These are phyloP conservation scores for Chaetomium olivaceum DNA, from an alignment of 2,329 filamentous ascomycete species.

Conservation along the genomic window DNA sequence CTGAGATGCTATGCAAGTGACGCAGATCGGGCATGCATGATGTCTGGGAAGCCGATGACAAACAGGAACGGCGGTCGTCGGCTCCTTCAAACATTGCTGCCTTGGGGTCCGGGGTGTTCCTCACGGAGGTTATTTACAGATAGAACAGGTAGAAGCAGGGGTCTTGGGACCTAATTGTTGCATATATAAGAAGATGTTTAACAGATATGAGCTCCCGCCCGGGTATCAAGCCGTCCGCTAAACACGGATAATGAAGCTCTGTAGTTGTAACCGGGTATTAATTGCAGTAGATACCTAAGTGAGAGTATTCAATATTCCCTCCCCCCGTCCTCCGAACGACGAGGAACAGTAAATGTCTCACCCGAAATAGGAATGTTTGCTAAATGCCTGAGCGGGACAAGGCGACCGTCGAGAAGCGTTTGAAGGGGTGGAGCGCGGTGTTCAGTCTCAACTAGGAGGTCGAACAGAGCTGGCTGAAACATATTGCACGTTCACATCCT, in stretches of 20 bases:
- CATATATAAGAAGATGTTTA: neutral
- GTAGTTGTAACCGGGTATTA: neutral
- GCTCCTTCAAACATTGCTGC: neutral
- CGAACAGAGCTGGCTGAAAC: neutral
- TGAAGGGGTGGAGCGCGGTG: conserved; percentile 4
- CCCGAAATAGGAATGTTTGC: conserved; percentile 16
- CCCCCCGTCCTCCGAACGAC: neutral
- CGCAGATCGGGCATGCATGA: neutral
- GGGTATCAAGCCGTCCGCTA: neutral
- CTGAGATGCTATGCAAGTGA: neutral
- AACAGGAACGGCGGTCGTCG: neutral
- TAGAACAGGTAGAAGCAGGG: neutral
- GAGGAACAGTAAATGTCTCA: conserved; percentile 23
- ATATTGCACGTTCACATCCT: neutral
- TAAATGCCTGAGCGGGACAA: neutral
- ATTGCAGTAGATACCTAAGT: neutral
- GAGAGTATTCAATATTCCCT: conserved; percentile 1
- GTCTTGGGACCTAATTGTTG: no score
- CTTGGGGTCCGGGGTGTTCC: neutral
- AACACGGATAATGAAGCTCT: neutral
- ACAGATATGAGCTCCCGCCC: no score
- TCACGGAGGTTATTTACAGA: neutral
- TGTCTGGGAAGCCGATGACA: neutral
- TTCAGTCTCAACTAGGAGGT: neutral
- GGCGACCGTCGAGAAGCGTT: conserved; percentile 7